Percentiles rank a stretch among this genome's conserved stretches.
Evolutionary conservation across 768 basidiomycete species (phyloP).

Genomic region (Mycena albidolilacea): DNA sequence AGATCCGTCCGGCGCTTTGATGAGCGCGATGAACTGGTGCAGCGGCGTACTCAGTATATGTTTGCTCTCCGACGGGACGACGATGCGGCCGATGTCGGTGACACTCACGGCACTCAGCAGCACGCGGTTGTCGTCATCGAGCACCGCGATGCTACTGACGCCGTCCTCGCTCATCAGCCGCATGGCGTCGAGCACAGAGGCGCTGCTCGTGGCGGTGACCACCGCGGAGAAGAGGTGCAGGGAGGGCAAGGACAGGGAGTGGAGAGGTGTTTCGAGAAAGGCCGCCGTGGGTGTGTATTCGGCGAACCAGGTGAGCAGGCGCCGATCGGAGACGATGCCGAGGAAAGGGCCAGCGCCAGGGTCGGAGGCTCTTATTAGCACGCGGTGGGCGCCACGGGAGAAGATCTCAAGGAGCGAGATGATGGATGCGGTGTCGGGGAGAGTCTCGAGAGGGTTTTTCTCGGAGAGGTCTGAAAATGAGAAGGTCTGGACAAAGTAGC

Average conservation of each 20-base stretch:
- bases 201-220: conserved; percentile 71
- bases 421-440: conserved; percentile 75
- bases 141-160: conserved; percentile 85
- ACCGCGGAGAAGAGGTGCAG: conserved; percentile 75
- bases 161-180: conserved; percentile 88
- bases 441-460: conserved; percentile 81
- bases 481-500: neutral
- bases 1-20: conserved; percentile 86
- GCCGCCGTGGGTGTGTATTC: conserved; percentile 65
- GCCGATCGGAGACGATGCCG: conserved; percentile 84
- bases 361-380: conserved; percentile 67
- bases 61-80: conserved; percentile 86
- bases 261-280: conserved; percentile 65
- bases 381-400: conserved; percentile 80
- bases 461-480: conserved; percentile 78
- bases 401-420: conserved; percentile 77
- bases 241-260: conserved; percentile 73
- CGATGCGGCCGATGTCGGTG: conserved; percentile 85
- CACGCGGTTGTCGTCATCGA: conserved; percentile 74
- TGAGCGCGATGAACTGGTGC: conserved; percentile 76
- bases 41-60: conserved; percentile 80
- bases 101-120: conserved; percentile 86
- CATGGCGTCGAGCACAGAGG: conserved; percentile 86
- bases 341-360: conserved; percentile 62
- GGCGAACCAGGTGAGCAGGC: conserved; percentile 80